Evolutionary conservation across 805 yeast genomes (phyloP).

Genomic region (Yarrowia keelungensis): DNA sequence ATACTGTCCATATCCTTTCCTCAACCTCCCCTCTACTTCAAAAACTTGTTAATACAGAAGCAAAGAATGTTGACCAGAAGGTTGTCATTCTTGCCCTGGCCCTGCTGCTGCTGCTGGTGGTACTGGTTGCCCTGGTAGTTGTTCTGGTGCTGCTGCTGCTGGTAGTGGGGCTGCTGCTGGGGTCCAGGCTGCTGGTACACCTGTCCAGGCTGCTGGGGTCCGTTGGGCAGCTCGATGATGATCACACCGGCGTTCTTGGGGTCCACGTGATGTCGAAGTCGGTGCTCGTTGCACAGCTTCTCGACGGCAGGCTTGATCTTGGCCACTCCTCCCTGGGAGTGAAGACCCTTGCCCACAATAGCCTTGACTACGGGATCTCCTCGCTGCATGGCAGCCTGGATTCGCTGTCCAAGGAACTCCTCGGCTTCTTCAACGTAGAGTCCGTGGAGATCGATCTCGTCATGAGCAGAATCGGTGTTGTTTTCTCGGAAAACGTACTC

Average conservation of each 20-base stretch:
- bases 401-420: conserved; percentile 73
- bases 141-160: conserved; percentile 41
- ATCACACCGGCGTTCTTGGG: conserved; percentile 81
- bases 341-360: conserved; percentile 93
- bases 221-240: conserved; percentile 62
- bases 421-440: conserved; percentile 87
- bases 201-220: conserved; percentile 40
- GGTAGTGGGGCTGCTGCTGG: conserved; percentile 45
- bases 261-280: conserved; percentile 67
- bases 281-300: conserved; percentile 70
- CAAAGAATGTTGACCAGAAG: conserved; percentile 44
- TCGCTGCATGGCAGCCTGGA: conserved; percentile 64
- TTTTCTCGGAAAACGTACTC: conserved; percentile 82
- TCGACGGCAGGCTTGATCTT: conserved; percentile 91
- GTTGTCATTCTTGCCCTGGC: conserved; percentile 40
- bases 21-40: conserved; percentile 9
- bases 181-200: conserved; percentile 43
- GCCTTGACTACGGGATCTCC: conserved; percentile 72
- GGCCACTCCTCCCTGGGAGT: conserved; percentile 80
- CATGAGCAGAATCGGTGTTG: conserved; percentile 80
- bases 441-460: conserved; percentile 95
- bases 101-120: conserved; percentile 42
- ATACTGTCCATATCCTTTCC: neutral
- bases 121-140: conserved; percentile 37
- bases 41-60: conserved; percentile 41